Evolutionary conservation across 768 basidiomycete species (phyloP).

Genomic region (Mrakia frigida): DNA sequence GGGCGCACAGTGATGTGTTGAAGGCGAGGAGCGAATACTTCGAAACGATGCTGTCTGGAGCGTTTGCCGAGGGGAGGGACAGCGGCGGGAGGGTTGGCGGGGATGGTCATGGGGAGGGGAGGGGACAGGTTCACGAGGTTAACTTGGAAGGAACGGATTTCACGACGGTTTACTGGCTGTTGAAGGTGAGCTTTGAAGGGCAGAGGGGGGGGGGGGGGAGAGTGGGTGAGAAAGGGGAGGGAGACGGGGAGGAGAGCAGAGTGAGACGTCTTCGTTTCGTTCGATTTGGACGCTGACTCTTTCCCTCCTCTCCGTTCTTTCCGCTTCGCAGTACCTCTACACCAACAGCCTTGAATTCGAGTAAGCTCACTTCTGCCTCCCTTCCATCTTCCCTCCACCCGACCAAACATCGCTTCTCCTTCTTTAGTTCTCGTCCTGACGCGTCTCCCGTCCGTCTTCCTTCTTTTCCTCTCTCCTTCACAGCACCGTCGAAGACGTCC

Average conservation of each 20-base stretch:
- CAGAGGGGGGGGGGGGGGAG: too few relatives aligned
- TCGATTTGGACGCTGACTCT: neutral
- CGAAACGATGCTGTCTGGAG: conserved; percentile 64
- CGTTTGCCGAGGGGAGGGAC: conserved; percentile 57
- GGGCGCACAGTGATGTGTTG: conserved; percentile 73
- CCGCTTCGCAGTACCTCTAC: neutral
- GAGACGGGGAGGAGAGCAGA: too few relatives aligned
- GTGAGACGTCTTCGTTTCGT: neutral
- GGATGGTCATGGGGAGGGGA: conserved; percentile 40
- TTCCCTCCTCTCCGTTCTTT: neutral
- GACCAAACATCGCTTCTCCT: neutral
- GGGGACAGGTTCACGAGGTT: conserved; percentile 51
- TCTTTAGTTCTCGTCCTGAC: neutral
- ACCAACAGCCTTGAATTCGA: conserved; percentile 18
- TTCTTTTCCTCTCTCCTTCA: too few relatives aligned
- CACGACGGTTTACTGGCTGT: conserved; percentile 69
- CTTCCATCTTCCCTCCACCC: neutral
- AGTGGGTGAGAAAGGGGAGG: too few relatives aligned
- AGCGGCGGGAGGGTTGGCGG: conserved; percentile 48
- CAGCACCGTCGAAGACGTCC: conserved; percentile 11
- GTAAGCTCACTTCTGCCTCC: neutral
- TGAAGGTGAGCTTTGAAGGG: conserved; percentile 47
- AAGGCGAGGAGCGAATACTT: conserved; percentile 72
- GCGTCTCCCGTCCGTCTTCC: neutral
- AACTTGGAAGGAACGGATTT: conserved; percentile 75